Evolutionary conservation across 106 monocot species (phyloP).

Genomic region (Agapanthus africanus): DNA sequence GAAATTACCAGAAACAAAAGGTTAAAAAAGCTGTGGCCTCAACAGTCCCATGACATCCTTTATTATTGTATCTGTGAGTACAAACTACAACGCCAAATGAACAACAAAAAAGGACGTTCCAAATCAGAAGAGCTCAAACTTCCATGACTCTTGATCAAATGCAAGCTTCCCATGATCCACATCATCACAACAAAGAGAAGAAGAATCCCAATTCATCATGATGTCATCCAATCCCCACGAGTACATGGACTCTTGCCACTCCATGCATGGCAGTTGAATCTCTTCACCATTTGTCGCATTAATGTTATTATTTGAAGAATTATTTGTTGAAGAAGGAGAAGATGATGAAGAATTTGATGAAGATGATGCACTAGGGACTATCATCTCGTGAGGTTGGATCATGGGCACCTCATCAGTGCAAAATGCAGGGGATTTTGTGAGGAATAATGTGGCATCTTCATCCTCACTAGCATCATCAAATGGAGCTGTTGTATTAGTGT

Average conservation of each 20-base stretch:
- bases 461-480: not conserved
- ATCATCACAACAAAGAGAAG: not conserved
- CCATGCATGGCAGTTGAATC: constrained; percentile 17
- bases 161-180: not conserved
- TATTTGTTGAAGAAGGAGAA: not conserved
- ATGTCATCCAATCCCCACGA: constrained; percentile 34
- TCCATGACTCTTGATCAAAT: constrained; percentile 22
- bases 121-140: constrained; percentile 24
- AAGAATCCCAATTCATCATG: constrained; percentile 12
- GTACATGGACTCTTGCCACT: constrained; percentile 42
- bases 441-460: not conserved
- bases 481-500: not conserved
- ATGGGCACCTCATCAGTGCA: constrained; percentile 55
- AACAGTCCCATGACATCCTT: not conserved
- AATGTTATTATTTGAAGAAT: not conserved
- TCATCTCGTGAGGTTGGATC: constrained; percentile 32
- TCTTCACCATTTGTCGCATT: constrained; percentile 9
- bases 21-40: not conserved
- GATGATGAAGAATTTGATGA: constrained; percentile 7
- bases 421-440: constrained; percentile 15
- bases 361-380: constrained; percentile 8
- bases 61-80: not conserved
- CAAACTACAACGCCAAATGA: not conserved
- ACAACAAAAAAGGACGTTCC: not conserved
- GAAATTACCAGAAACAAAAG: not conserved